phyloP scores from a whole-genome alignment of 495 filamentous ascomycete species.

The Penicillium nucicola region DNA sequence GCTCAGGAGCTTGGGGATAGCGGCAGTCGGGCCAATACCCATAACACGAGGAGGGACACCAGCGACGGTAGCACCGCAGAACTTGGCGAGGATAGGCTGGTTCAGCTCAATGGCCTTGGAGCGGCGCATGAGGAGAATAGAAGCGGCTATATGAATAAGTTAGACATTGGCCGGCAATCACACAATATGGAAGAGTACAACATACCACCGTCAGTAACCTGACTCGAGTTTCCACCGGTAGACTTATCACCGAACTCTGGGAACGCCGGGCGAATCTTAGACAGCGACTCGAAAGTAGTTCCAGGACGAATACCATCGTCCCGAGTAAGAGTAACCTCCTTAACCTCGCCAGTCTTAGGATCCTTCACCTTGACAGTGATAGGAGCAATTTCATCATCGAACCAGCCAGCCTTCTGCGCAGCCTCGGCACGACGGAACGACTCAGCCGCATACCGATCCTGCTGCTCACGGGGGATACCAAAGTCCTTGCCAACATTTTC shows the following conservation, averaged over 20 bases:
- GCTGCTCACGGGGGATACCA: slow-evolving; percentile 69
- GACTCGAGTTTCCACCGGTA: slow-evolving; percentile 93
- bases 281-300: slow-evolving; percentile 76
- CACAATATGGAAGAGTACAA: slow-evolving; percentile 4
- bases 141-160: slow-evolving; percentile 55
- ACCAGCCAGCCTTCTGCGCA: slow-evolving; percentile 90
- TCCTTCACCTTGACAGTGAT: slow-evolving; percentile 80
- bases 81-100: slow-evolving; percentile 93
- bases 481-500: slow-evolving; percentile 97
- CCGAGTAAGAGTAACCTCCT: slow-evolving; percentile 70
- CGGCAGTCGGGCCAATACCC: slow-evolving; percentile 93
- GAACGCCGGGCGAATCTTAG: slow-evolving; percentile 90
- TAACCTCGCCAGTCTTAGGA: slow-evolving; percentile 71
- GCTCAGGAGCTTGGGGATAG: slow-evolving; percentile 87
- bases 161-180: slow-evolving; percentile 1
- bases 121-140: slow-evolving; percentile 90
- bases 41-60: slow-evolving; percentile 91
- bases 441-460: slow-evolving; percentile 85
- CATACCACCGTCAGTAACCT: slow-evolving; percentile 85
- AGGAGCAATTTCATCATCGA: slow-evolving; percentile 92
- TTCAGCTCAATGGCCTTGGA: slow-evolving; percentile 82
- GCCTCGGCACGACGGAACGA: slow-evolving; percentile 80
- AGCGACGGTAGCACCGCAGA: slow-evolving; percentile 84
- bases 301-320: slow-evolving; percentile 90
- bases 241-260: slow-evolving; percentile 80